Conservation (phyloP, 768 basidiomycete genomes). For the Boletus vinaceobasis region DNA sequence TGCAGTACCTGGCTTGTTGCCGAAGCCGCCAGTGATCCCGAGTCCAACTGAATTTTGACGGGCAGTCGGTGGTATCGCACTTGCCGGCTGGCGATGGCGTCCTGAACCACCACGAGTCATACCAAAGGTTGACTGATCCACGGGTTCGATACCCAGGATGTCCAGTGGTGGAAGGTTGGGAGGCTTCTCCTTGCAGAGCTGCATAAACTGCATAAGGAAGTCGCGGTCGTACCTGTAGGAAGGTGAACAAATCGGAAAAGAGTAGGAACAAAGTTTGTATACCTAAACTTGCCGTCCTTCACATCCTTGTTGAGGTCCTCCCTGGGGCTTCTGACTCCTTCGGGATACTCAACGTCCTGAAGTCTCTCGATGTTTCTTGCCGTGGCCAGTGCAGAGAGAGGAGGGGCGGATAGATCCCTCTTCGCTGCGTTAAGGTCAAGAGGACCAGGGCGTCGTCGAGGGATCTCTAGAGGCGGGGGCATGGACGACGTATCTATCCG, state of each 20-base stretch:
- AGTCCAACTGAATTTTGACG: constrained; percentile 53
- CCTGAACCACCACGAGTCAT: constrained; percentile 66
- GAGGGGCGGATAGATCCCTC: constrained; percentile 32
- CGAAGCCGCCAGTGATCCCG: constrained; percentile 32
- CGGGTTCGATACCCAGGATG: constrained; percentile 85
- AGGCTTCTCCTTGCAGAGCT: constrained; percentile 91
- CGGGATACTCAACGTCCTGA: constrained; percentile 72
- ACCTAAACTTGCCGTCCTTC: constrained; percentile 89
- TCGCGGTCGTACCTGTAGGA: constrained; percentile 87
- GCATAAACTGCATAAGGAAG: constrained; percentile 97
- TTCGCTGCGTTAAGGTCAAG: constrained; percentile 64
- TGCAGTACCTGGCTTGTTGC: constrained; percentile 30
- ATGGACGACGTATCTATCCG: constrained; percentile 61
- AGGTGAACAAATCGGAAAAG: constrained; percentile 5
- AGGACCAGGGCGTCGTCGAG: constrained; percentile 59
- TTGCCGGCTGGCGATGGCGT: constrained; percentile 49
- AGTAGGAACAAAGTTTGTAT: constrained; percentile 3
- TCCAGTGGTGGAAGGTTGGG: constrained; percentile 86
- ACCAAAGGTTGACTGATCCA: constrained; percentile 47
- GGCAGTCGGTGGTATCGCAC: constrained; percentile 39
- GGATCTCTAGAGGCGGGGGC: constrained; percentile 39
- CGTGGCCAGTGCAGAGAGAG: constrained; percentile 65
- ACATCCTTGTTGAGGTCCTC: constrained; percentile 81
- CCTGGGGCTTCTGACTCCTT: constrained; percentile 76
- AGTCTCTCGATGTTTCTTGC: constrained; percentile 87